Evolutionary conservation across 1,284 basidiomycete genomes (phyloP), one percentile per base, ranked within the genome.

Genomic region (Athelia sp.): DNA sequence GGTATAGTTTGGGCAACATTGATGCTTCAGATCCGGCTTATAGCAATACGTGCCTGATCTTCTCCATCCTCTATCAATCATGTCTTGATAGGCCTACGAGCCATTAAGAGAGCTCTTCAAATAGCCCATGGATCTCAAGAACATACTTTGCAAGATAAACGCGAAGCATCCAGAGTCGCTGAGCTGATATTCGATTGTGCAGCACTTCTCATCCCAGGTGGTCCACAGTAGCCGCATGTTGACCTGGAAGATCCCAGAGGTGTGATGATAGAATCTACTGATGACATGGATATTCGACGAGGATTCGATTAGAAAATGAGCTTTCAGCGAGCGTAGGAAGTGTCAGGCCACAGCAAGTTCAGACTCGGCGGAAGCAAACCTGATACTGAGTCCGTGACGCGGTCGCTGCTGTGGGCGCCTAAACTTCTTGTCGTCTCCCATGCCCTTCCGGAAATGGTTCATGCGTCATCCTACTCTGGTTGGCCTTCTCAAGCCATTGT

Each of bases 1-100:
- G 0, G 93, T 92, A 62, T 95, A 96, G 55, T 93, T 90, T 1
- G 93, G 91, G 63, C 95, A 98, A 63, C 95, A 98, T 3, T 92
- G 89, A 8, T 71, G 67, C 54, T 72, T 78, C 68, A 94, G 75
- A 64, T 95, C 83, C 2, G 93, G 93, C 57, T 91, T 92, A 65
- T 89, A 91, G 60, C 88, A 82, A 65, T 84, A 92, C 21, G 72
- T 75, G 59, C 92, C 92, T 45, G 88, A 91, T 52, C 93, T 76
- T 55, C 93, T 78, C 94, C 93, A 98, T 35, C 94, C 94, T 29
- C 84, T 74, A 66, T 95, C 84, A 54, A 96, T 86, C 79, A 97
- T 88, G 56, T 65, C 70, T 60, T 89, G 87, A 63, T 90, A 90
- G 15, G 74, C 74, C 86, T 89, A 52, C 8, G 13, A 45, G 15